Evolutionary conservation across 768 basidiomycete species (phyloP).

Genomic region (Strobilomyces confusus): DNA sequence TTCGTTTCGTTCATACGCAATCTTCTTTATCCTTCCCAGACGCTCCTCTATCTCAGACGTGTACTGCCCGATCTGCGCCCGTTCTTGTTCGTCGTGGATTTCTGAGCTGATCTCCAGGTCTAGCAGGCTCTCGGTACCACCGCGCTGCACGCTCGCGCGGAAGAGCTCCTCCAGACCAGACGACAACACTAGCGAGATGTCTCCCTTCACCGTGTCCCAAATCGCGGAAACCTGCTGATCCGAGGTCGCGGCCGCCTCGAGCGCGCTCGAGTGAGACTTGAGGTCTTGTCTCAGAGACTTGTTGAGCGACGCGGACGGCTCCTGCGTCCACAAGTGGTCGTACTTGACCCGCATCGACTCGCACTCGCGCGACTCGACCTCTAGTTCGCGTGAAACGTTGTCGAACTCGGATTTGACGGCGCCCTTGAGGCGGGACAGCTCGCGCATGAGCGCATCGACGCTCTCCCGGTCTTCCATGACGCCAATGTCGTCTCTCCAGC

Average conservation of each 20-base stretch:
- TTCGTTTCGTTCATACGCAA: slow-evolving; percentile 79
- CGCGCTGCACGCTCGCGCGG: slow-evolving; percentile 44
- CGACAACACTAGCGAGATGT: slow-evolving; percentile 60
- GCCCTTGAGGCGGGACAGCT: slow-evolving; percentile 57
- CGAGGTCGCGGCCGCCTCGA: slow-evolving; percentile 74
- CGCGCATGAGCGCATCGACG: slow-evolving; percentile 58
- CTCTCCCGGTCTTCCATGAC: slow-evolving; percentile 65
- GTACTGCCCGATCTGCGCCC: slow-evolving; percentile 58
- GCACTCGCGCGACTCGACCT: slow-evolving; percentile 81
- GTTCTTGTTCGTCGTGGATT: slow-evolving; percentile 61
- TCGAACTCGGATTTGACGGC: slow-evolving; percentile 61
- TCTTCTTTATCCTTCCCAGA: slow-evolving; percentile 73
- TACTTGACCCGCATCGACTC: slow-evolving; percentile 87
- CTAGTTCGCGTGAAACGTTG: slow-evolving; percentile 59
- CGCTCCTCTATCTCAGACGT: slow-evolving; percentile 78
- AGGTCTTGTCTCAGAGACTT: slow-evolving; percentile 73
- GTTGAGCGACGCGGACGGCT: slow-evolving; percentile 71
- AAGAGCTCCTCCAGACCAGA: slow-evolving; percentile 63
- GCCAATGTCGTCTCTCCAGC: slow-evolving; percentile 67
- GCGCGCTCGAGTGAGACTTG: slow-evolving; percentile 64
- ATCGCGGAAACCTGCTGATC: slow-evolving; percentile 71
- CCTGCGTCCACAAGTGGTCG: slow-evolving; percentile 82
- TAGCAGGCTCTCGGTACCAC: slow-evolving; percentile 45
- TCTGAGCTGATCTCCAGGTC: slow-evolving; percentile 71
- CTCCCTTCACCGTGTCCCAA: slow-evolving; percentile 66